Evolutionary conservation across 169 alveolate genomes (phyloP).

Genomic region (Eimeria acervulina): DNA sequence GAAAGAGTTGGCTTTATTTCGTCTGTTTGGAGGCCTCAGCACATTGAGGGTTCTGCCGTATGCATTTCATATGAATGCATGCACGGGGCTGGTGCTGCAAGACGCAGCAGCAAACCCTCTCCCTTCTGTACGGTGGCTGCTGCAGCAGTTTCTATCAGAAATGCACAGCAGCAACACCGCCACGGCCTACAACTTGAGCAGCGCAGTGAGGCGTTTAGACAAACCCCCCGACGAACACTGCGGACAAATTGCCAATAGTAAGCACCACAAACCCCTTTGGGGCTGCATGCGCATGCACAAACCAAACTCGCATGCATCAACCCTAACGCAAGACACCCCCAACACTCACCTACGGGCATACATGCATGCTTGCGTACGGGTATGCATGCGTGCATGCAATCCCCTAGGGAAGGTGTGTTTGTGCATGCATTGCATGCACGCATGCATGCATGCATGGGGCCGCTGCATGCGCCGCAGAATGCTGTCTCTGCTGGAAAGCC

Average conservation of each 20-base stretch:
- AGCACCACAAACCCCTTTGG: background rate
- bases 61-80: background rate
- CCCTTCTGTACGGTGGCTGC: constrained; percentile 18
- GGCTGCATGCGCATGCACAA: background rate
- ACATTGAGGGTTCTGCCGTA: background rate
- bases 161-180: constrained; percentile 5
- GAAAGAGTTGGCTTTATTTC: constrained; percentile 38
- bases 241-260: background rate
- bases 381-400: background rate
- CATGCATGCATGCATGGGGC: background rate
- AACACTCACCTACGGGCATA: too few relatives aligned
- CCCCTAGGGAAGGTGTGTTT: too few relatives aligned
- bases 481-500: constrained; percentile 48
- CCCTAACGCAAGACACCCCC: too few relatives aligned
- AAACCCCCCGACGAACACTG: background rate
- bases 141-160: constrained; percentile 13
- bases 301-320: background rate
- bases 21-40: constrained; percentile 16
- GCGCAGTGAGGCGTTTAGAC: constrained; percentile 8
- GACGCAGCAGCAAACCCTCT: background rate
- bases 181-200: background rate
- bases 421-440: background rate
- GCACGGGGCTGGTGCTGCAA: background rate
- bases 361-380: too few relatives aligned
- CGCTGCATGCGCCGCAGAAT: constrained; percentile 15